Conservation (phyloP, 2,329 filamentous ascomycete species). For the Cladobotryum protrusum region DNA sequence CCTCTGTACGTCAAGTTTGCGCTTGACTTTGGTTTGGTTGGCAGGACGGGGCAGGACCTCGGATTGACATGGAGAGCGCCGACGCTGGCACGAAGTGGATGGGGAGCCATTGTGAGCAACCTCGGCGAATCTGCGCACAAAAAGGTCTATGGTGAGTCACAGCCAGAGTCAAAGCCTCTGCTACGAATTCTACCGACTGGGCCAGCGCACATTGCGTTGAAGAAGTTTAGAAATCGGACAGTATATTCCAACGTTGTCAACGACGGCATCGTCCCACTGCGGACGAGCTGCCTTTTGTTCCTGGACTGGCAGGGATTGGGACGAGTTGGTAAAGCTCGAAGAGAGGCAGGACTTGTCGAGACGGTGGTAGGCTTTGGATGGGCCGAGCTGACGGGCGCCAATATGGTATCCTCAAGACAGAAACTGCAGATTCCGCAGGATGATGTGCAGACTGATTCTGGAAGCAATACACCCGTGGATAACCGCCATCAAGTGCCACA, state of each 20-base stretch:
- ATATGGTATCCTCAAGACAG: constrained; percentile 41
- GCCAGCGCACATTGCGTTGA: constrained; percentile 78
- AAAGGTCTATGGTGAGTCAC: constrained; percentile 50
- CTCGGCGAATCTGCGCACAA: constrained; percentile 63
- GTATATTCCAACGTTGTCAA: constrained; percentile 97
- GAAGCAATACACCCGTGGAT: constrained; percentile 28
- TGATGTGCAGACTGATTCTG: constrained; percentile 27
- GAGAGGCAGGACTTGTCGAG: constrained; percentile 87
- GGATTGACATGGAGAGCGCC: constrained; percentile 92
- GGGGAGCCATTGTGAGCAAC: constrained; percentile 80
- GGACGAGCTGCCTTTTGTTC: constrained; percentile 94
- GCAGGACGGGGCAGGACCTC: constrained; percentile 91
- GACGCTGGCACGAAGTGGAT: constrained; percentile 76
- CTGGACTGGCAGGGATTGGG: constrained; percentile 93
- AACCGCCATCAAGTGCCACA: constrained; percentile 60
- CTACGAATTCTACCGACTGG: constrained; percentile 85
- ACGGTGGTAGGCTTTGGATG: constrained; percentile 92
- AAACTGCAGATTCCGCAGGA: constrained; percentile 37
- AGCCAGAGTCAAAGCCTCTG: constrained; percentile 82
- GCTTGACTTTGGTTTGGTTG: constrained; percentile 90
- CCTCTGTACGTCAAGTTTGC: constrained; percentile 96
- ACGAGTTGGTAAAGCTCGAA: constrained; percentile 85
- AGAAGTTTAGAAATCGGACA: constrained; percentile 84
- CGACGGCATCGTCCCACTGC: constrained; percentile 89
- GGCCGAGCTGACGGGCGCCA: constrained; percentile 80